phyloP scores from a whole-genome alignment of 73 alveolate species.

The Tetrahymena borealis region DNA sequence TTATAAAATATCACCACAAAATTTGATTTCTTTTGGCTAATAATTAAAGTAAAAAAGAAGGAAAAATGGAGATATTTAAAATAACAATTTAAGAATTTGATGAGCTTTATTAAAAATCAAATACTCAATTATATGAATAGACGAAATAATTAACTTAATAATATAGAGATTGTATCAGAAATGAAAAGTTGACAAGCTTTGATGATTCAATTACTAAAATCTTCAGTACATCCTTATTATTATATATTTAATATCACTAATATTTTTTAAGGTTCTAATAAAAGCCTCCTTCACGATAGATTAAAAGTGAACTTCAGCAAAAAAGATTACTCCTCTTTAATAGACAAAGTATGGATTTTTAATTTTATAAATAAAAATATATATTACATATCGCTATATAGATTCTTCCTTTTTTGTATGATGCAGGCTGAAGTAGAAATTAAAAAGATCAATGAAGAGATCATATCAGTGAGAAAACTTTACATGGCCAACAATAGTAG shows the following conservation, averaged over 20 bases:
- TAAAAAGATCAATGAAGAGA: background rate
- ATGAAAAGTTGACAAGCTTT: background rate
- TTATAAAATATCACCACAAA: background rate
- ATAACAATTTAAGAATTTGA: background rate
- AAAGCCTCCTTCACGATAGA: background rate
- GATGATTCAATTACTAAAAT: background rate
- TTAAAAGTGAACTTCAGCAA: background rate
- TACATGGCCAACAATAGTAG: background rate
- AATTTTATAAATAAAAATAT: background rate
- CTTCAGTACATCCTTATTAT: background rate
- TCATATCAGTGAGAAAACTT: background rate
- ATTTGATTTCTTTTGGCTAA: background rate
- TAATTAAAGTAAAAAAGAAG: background rate
- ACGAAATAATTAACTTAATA: background rate
- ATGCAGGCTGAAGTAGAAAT: background rate
- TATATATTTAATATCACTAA: background rate
- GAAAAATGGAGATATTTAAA: background rate
- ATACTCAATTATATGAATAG: background rate
- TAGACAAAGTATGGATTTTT: background rate
- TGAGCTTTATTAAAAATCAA: background rate
- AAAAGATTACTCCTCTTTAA: background rate
- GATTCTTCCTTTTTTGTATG: slow-evolving; percentile 1
- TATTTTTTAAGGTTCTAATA: background rate
- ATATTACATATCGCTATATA: background rate
- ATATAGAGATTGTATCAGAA: background rate